Conservation (phyloP, 2,329 filamentous ascomycete species). For the Cladophialophora chaetospira region DNA sequence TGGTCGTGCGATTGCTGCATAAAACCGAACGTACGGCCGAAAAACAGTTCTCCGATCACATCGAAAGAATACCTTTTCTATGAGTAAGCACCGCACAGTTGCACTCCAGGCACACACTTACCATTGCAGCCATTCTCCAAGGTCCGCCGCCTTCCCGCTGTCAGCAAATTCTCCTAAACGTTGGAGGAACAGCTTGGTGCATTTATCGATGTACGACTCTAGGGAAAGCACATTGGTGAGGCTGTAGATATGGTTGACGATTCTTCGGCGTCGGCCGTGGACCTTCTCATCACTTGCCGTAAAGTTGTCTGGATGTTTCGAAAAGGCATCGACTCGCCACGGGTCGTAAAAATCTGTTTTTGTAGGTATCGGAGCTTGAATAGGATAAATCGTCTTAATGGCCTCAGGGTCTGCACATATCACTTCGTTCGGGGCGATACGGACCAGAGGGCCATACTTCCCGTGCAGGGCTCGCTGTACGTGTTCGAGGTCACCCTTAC, state of each 20-base stretch:
- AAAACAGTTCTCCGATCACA: conserved; percentile 45
- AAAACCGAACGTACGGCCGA: conserved; percentile 47
- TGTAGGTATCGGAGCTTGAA: conserved; percentile 19
- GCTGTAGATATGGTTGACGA: conserved; percentile 34
- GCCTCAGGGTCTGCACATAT: conserved; percentile 33
- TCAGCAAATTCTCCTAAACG: conserved; percentile 28
- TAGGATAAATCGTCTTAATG: conserved; percentile 34
- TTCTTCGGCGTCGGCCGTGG: conserved; percentile 35
- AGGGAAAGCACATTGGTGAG: conserved; percentile 39
- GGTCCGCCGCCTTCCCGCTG: conserved; percentile 27
- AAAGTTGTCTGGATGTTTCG: conserved; percentile 35
- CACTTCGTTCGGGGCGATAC: conserved; percentile 44
- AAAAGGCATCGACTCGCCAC: conserved; percentile 29
- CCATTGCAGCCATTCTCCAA: conserved; percentile 36
- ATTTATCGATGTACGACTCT: conserved; percentile 36
- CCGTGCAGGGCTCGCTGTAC: conserved; percentile 31
- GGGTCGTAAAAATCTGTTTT: conserved; percentile 37
- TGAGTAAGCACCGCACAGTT: neutral
- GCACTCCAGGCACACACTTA: conserved; percentile 14
- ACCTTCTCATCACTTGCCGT: conserved; percentile 32
- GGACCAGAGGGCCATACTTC: conserved; percentile 37
- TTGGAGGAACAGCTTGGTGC: conserved; percentile 32
- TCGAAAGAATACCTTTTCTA: conserved; percentile 45
- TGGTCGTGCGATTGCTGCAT: conserved; percentile 44
- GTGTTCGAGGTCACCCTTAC: conserved; percentile 32